Base-by-base conservation (phyloP, 495 filamentous ascomycete genomes). In the Cairneyella variabilis region DNA sequence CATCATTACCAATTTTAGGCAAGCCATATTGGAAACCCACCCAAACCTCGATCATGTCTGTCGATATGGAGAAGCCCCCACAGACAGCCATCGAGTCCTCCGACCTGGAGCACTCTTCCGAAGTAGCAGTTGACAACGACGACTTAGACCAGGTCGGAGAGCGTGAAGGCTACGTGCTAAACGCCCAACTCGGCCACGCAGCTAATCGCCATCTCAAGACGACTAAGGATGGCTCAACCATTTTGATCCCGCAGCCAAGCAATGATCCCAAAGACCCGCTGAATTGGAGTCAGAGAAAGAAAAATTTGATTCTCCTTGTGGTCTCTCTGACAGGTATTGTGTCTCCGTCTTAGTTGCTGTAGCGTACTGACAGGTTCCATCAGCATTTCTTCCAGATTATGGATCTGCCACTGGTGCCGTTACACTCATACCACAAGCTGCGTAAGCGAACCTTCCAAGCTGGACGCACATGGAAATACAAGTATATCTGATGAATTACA, bases 331-430 rank as follows among this genome's bases (percentile, higher is more conserved):
- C 69, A 14, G 40, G 40, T 43, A 18, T 21, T 16, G 7, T 14
- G 12, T 75, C 80, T 0, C n/a, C n/a, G n/a, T n/a, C n/a, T n/a
- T n/a, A n/a, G n/a, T n/a, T n/a, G n/a, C n/a, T n/a, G n/a, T n/a
- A n/a, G n/a, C n/a, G n/a, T n/a, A n/a, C n/a, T n/a, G n/a, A n/a
- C n/a, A n/a, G n/a, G n/a, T n/a, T n/a, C n/a, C n/a, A n/a, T n/a
- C n/a, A n/a, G n/a, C n/a, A n/a, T 80, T 84, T 55, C 57, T 83
- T 3, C 72, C 79, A 0, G 81, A 85, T 53, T 84, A 76, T 69
- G 78, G 78, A 2, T 73, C 69, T 54, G 77, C 73, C 0, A 77
- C 73, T 0, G 83, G 79, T 1, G 76, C 78, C 6, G 72, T 81
- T 2, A 74, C 78, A 0, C 62, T 83, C 27, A 62, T 79, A 12